Evolutionary conservation across 768 basidiomycete species (phyloP).

Genomic region (Chalciporus sphaerocephalus): DNA sequence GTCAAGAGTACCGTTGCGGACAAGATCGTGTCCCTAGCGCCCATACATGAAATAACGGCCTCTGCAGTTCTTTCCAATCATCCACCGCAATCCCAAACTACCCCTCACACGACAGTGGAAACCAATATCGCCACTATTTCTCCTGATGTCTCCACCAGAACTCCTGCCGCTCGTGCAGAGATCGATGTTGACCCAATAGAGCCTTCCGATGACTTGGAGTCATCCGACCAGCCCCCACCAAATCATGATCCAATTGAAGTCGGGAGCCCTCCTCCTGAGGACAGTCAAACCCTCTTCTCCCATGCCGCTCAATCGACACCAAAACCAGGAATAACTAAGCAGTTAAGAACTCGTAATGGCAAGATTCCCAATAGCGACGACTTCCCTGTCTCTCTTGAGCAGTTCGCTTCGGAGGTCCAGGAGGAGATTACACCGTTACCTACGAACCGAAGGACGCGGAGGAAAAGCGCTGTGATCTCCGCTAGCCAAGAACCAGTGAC

Average conservation of each 20-base stretch:
- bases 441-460: conserved; percentile 16
- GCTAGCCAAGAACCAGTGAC: conserved; percentile 21
- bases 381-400: conserved; percentile 20
- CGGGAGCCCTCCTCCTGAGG: conserved; percentile 3
- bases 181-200: conserved; percentile 41
- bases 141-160: neutral
- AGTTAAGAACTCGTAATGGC: conserved; percentile 42
- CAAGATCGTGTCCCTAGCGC: neutral
- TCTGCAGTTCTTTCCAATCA: neutral
- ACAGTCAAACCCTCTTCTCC: neutral
- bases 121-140: conserved; percentile 13
- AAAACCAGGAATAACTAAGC: conserved; percentile 34
- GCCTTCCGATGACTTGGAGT: conserved; percentile 36
- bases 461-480: conserved; percentile 14
- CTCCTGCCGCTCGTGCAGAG: neutral
- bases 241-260: conserved; percentile 32
- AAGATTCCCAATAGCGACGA: conserved; percentile 27
- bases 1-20: conserved; percentile 2
- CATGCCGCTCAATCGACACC: conserved; percentile 16
- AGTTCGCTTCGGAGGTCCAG: conserved; percentile 16
- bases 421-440: conserved; percentile 20
- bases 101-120: conserved; percentile 6
- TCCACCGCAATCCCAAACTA: neutral
- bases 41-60: neutral
- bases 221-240: conserved; percentile 3